Conservation (phyloP, 176 grass and related monocot genomes). For the Puccinellia tenuiflora region DNA sequence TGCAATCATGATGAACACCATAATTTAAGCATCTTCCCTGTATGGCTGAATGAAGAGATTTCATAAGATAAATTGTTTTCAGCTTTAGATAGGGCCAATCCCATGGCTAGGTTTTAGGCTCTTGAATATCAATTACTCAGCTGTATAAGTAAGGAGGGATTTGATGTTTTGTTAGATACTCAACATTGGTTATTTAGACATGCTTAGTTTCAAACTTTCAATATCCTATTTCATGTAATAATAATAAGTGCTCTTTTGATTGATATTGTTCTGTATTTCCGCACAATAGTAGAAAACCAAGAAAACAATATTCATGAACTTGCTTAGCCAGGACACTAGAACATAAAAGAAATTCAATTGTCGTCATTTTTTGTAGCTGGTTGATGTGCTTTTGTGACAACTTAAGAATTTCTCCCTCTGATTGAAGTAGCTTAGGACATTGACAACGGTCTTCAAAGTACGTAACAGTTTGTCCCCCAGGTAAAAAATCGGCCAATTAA, state of each 20-base stretch:
- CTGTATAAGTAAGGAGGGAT: background rate
- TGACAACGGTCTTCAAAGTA: background rate
- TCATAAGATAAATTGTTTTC: too few species aligned
- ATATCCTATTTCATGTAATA: background rate
- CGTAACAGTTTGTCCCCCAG: background rate
- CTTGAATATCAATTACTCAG: background rate
- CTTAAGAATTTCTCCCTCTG: background rate
- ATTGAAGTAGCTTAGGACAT: background rate
- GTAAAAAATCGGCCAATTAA: too few species aligned
- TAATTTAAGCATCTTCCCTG: too few species aligned
- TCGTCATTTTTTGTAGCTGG: background rate
- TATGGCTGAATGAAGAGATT: too few species aligned
- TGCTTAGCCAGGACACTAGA: background rate
- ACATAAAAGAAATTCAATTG: background rate
- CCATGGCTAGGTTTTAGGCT: background rate
- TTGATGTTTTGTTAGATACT: background rate
- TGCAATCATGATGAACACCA: too few species aligned
- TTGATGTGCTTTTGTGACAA: background rate
- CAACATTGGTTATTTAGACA: background rate
- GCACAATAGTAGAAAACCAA: background rate
- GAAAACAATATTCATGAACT: background rate
- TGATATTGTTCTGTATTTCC: background rate
- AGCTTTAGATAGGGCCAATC: background rate
- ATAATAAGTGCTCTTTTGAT: background rate
- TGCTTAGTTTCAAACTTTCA: background rate